phyloP scores from a whole-genome alignment of 768 basidiomycete species.

The Kwoniella shandongensis region DNA sequence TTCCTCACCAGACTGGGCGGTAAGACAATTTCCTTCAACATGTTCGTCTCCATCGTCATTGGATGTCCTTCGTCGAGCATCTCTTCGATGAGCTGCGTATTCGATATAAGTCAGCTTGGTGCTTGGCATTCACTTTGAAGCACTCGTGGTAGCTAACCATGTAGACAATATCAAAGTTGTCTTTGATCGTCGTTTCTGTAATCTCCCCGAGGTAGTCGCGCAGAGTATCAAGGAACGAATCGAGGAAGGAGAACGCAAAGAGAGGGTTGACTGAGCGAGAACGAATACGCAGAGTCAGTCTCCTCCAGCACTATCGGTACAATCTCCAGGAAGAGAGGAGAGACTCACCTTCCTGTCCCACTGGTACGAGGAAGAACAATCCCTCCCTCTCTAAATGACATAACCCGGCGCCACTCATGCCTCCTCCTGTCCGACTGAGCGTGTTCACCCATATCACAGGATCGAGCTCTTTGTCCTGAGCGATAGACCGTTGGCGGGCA shows the following conservation, averaged over 20 bases:
- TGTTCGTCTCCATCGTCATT: constrained; percentile 83
- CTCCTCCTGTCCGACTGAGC: constrained; percentile 25
- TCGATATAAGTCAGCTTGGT: too few species aligned
- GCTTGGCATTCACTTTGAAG: too few species aligned
- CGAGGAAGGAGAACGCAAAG: constrained; percentile 83
- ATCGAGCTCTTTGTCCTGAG: constrained; percentile 37
- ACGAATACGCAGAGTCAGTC: background rate
- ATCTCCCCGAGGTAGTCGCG: constrained; percentile 85
- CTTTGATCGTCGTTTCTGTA: constrained; percentile 73
- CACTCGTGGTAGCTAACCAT: constrained; percentile 72
- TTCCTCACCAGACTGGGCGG: constrained; percentile 84
- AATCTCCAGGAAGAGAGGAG: background rate
- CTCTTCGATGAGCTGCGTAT: constrained; percentile 88
- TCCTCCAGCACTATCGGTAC: too few species aligned
- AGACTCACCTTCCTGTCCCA: constrained; percentile 77
- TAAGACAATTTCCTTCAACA: constrained; percentile 87
- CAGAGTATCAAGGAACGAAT: constrained; percentile 79
- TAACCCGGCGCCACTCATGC: constrained; percentile 59
- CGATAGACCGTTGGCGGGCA: constrained; percentile 60
- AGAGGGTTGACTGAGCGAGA: constrained; percentile 72
- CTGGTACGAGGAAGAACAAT: constrained; percentile 72
- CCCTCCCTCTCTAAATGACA: constrained; percentile 79
- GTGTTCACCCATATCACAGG: constrained; percentile 49
- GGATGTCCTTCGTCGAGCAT: constrained; percentile 91
- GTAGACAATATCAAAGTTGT: constrained; percentile 93